phyloP scores from a whole-genome alignment of 2,329 filamentous ascomycete genomes.

The Endoconidiophora laricicola region DNA sequence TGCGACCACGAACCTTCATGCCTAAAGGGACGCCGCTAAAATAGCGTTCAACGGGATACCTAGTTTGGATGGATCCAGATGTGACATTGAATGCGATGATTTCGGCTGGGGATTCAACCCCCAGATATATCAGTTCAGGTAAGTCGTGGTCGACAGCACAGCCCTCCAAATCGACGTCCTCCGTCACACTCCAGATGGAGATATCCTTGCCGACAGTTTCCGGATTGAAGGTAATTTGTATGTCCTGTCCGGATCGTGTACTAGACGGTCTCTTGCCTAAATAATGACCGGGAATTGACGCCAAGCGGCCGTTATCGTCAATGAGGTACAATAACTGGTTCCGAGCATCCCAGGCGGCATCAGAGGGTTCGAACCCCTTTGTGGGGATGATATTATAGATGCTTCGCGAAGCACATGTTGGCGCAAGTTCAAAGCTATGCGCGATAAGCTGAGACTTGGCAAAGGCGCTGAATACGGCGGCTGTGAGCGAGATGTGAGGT shows the following conservation, averaged over 20 bases:
- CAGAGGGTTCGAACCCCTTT: slow-evolving; percentile 9
- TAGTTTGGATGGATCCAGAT: slow-evolving; percentile 4
- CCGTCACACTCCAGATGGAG: slow-evolving; percentile 9
- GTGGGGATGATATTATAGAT: slow-evolving; percentile 8
- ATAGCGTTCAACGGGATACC: not conserved
- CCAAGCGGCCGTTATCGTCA: slow-evolving; percentile 11
- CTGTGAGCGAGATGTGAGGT: not conserved
- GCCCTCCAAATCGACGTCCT: slow-evolving; percentile 5
- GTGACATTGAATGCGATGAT: slow-evolving; percentile 11
- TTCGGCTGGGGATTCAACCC: slow-evolving; percentile 6
- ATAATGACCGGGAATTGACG: slow-evolving; percentile 8
- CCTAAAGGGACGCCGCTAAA: not conserved
- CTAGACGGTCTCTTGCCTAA: not conserved
- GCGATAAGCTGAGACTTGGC: slow-evolving; percentile 5
- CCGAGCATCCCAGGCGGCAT: slow-evolving; percentile 11
- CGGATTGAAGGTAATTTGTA: not conserved
- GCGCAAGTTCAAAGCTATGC: not conserved
- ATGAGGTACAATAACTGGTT: slow-evolving; percentile 7
- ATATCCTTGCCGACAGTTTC: slow-evolving; percentile 1
- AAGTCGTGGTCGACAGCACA: slow-evolving; percentile 11
- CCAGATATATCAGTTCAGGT: slow-evolving; percentile 11
- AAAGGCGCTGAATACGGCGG: not conserved
- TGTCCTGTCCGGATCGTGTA: not conserved
- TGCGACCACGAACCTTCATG: not conserved
- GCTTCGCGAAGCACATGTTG: slow-evolving; percentile 3